Evolutionary conservation across 2,329 filamentous ascomycete species (phyloP), one percentile per base, ranked within the genome.

Genomic region (Clarireedia paspali): DNA sequence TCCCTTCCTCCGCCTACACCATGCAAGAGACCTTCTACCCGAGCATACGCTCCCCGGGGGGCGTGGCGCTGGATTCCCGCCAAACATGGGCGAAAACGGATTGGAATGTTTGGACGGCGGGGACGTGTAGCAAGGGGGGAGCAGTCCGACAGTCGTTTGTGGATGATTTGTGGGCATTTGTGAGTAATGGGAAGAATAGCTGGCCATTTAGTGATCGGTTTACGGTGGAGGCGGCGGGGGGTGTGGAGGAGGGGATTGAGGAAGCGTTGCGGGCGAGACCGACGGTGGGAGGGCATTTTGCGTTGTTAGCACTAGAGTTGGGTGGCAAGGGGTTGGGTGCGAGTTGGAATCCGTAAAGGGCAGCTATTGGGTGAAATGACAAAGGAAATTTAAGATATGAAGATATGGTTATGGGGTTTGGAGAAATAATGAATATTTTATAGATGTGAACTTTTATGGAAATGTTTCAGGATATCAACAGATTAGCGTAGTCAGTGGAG

Each of bases 201-300:
- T 40, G 51, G 20, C 44, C 44, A 5, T 30, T 40, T 3, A 53
- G 51, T 14, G 51, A 54, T 40, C 34, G 51, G 12, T 54, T 23
- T 20, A 14, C 34, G 2, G 52, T 40, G 5, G 24, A 30, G 10
- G 24, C 6, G n/a, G 52, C n/a, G 42, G 47, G 24, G 17, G 17
- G 2, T 10, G 23, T 7, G 4, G 23, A 9, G n/a, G 45, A 26
- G 36, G 24, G 34, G 10, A 12, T 30, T 6, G 45, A 54, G 34
- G 42, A 27, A 20, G 44, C 30, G 55, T 94, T 95, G 73, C 84
- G 84, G 58, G 88, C 88, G 1, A 74, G 89, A 26, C 89, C 89
- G 1, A 89, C 94, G 0, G 77, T 87, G 44, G 89, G 89, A 4
- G 89, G 85, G 0, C 81, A 88, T 70, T 95, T 91, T 75, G 83